Conservation (phyloP, 805 yeast species). For the Myxozyma melibiosi region DNA sequence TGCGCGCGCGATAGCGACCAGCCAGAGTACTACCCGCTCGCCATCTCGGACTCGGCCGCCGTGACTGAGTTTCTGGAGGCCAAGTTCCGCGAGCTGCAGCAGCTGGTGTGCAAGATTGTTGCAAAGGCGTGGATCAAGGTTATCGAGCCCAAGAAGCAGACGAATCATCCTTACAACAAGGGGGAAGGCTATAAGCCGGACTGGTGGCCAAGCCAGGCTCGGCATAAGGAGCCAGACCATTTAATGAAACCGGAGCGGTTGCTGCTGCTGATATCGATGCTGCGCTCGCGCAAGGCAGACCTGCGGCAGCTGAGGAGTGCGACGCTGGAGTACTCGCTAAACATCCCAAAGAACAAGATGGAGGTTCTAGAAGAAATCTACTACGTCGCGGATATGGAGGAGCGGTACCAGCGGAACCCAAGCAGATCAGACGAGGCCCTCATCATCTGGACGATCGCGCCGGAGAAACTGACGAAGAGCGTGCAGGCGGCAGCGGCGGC, state of each 20-base stretch:
- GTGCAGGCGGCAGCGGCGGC: slow-evolving; percentile 15
- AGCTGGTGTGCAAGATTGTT: slow-evolving; percentile 58
- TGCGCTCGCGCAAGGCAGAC: slow-evolving; percentile 11
- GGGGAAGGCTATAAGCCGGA: slow-evolving; percentile 55
- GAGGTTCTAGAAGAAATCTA: slow-evolving; percentile 32
- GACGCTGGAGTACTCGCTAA: slow-evolving; percentile 23
- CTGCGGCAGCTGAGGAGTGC: slow-evolving; percentile 22
- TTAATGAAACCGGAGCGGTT: slow-evolving; percentile 61
- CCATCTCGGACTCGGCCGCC: slow-evolving; percentile 8
- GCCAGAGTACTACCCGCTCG: slow-evolving; percentile 17
- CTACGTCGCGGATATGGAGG: slow-evolving; percentile 32
- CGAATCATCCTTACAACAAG: slow-evolving; percentile 60
- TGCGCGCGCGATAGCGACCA: neutral
- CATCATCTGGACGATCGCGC: slow-evolving; percentile 17
- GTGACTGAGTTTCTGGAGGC: slow-evolving; percentile 23
- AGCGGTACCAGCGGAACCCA: slow-evolving; percentile 8
- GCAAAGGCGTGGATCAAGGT: slow-evolving; percentile 69
- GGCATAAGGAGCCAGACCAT: slow-evolving; percentile 77
- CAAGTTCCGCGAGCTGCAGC: slow-evolving; percentile 45
- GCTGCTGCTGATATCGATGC: slow-evolving; percentile 46
- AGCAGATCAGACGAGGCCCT: neutral
- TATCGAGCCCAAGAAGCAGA: slow-evolving; percentile 68
- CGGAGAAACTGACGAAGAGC: neutral
- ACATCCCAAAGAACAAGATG: slow-evolving; percentile 21
- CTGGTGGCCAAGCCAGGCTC: slow-evolving; percentile 70